Conservation (phyloP, 768 basidiomycete species). For the Leccinum subgranulosum region DNA sequence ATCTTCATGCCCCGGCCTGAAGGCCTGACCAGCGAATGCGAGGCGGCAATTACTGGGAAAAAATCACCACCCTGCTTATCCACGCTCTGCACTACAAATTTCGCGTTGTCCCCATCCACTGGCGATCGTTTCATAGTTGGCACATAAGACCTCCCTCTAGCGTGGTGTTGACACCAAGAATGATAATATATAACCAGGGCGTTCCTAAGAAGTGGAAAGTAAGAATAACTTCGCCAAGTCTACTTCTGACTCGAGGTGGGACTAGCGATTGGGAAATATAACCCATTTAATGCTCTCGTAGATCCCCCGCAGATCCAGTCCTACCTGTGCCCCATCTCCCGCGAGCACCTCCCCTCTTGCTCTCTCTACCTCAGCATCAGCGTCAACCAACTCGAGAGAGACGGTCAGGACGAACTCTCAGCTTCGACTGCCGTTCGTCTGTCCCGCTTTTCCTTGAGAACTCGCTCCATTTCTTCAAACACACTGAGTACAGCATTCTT, state of each 20-base stretch:
- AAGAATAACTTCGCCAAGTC: neutral
- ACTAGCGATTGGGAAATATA: slow-evolving; percentile 42
- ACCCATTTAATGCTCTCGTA: slow-evolving; percentile 51
- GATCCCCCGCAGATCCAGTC: slow-evolving; percentile 23
- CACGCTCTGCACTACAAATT: too few relatives aligned
- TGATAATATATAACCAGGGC: neutral
- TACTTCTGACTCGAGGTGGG: neutral
- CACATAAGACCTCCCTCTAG: slow-evolving; percentile 1
- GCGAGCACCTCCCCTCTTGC: slow-evolving; percentile 15
- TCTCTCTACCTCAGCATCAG: slow-evolving; percentile 20
- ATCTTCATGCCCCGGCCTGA: too few relatives aligned
- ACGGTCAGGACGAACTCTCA: slow-evolving; percentile 38
- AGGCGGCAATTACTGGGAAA: too few relatives aligned
- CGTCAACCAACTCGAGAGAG: neutral
- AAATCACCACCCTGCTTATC: too few relatives aligned
- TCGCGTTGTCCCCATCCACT: neutral
- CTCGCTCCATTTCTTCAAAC: slow-evolving; percentile 70
- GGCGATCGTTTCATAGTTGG: neutral
- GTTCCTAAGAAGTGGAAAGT: neutral
- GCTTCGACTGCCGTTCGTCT: slow-evolving; percentile 28
- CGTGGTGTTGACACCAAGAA: neutral
- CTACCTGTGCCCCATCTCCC: slow-evolving; percentile 14
- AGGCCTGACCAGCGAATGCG: too few relatives aligned
- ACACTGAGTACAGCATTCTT: slow-evolving; percentile 48
- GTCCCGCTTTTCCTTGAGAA: slow-evolving; percentile 47